These are phyloP conservation scores for Alternaria brassicicola DNA, from an alignment of 2,329 filamentous ascomycete species.

Conservation along the genomic window DNA sequence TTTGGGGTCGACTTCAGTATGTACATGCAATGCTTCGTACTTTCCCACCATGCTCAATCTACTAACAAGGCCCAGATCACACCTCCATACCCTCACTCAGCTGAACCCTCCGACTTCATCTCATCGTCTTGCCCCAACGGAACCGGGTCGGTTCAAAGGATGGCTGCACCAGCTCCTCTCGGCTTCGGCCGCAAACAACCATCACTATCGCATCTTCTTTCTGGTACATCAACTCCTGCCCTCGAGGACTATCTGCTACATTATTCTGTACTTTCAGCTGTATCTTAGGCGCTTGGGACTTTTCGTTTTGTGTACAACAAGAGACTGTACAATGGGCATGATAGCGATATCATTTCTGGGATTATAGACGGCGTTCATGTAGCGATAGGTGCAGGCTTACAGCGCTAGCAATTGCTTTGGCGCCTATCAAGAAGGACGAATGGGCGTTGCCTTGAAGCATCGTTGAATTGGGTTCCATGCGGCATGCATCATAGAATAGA, in stretches of 20 bases:
- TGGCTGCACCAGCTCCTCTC: background rate
- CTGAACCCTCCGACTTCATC: background rate
- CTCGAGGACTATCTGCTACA: constrained; percentile 6
- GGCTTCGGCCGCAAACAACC: constrained; percentile 6
- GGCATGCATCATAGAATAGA: constrained; percentile 1
- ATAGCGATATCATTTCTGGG: constrained; percentile 10
- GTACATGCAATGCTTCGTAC: constrained; percentile 1
- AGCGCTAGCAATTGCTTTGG: background rate
- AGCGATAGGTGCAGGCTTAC: constrained; percentile 10
- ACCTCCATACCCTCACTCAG: background rate
- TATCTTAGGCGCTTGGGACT: constrained; percentile 24
- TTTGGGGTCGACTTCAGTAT: constrained; percentile 6
- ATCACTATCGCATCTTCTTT: constrained; percentile 2
- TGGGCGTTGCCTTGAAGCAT: constrained; percentile 2
- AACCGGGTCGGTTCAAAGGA: background rate
- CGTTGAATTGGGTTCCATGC: constrained; percentile 1
- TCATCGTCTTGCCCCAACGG: background rate
- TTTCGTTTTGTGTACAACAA: constrained; percentile 17
- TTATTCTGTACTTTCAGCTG: constrained; percentile 11
- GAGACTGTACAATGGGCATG: constrained; percentile 18
- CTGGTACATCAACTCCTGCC: background rate
- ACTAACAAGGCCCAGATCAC: constrained; percentile 20
- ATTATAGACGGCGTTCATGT: constrained; percentile 21
- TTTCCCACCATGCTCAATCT: background rate
- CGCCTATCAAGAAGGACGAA: constrained; percentile 3